Percentiles rank a stretch among this genome's conserved stretches.
Conservation (phyloP, 805 yeast species). For the Candida khao-thaluensis region DNA sequence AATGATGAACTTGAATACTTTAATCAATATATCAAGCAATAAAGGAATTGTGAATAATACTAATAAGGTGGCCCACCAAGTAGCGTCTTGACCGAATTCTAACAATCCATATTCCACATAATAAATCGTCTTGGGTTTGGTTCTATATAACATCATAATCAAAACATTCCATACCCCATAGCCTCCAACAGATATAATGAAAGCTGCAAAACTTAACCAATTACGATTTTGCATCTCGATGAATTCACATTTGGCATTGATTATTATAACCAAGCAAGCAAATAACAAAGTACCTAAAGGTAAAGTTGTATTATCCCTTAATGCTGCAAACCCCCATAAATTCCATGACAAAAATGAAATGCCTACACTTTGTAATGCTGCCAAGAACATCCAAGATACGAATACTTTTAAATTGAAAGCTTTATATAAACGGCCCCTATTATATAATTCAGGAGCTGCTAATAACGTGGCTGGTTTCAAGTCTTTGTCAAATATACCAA, state of each 20-base stretch:
- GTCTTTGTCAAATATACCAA: slow-evolving; percentile 96
- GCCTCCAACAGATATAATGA: slow-evolving; percentile 73
- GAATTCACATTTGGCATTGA: slow-evolving; percentile 76
- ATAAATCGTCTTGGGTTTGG: slow-evolving; percentile 55
- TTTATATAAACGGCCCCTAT: slow-evolving; percentile 69
- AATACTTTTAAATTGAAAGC: slow-evolving; percentile 73
- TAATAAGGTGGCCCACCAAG: slow-evolving; percentile 82
- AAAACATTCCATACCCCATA: slow-evolving; percentile 83
- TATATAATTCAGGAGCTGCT: slow-evolving; percentile 88
- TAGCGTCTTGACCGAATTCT: slow-evolving; percentile 74
- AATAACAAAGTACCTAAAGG: slow-evolving; percentile 79
- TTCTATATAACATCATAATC: slow-evolving; percentile 65
- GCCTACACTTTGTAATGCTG: slow-evolving; percentile 68
- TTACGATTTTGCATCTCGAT: slow-evolving; percentile 78
- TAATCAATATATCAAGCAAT: slow-evolving; percentile 62
- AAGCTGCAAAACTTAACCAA: slow-evolving; percentile 63
- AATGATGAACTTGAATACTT: slow-evolving; percentile 54
- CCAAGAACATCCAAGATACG: slow-evolving; percentile 74
- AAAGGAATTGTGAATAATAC: slow-evolving; percentile 58
- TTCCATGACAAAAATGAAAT: slow-evolving; percentile 65
- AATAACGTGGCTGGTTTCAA: slow-evolving; percentile 81
- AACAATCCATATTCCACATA: slow-evolving; percentile 70
- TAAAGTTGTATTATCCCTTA: slow-evolving; percentile 71
- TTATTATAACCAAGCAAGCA: slow-evolving; percentile 67
- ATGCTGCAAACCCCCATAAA: slow-evolving; percentile 69